Conservation (phyloP, 2,329 filamentous ascomycete species). For the Beauveria rudraprayagi region DNA sequence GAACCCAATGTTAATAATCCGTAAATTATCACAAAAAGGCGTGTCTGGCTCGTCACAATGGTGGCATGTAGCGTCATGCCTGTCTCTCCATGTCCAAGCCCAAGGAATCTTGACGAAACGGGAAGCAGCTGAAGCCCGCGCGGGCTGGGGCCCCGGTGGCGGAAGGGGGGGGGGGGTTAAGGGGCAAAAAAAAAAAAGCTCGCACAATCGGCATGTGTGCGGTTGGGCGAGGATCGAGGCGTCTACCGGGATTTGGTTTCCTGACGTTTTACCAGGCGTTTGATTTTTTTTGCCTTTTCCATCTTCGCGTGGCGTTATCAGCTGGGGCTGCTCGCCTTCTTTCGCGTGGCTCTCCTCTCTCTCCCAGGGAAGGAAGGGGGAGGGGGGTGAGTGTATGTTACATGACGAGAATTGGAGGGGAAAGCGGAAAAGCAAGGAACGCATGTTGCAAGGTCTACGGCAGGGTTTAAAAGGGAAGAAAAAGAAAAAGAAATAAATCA, state of each 20-base stretch:
- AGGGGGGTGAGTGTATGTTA: not conserved
- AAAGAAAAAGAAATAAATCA: slow-evolving; percentile 10
- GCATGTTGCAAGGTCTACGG: not conserved
- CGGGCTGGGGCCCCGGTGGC: not conserved
- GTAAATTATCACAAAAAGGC: no score
- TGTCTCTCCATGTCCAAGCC: not conserved
- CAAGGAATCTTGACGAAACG: not conserved
- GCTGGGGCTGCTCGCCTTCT: slow-evolving; percentile 4
- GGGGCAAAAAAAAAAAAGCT: no score
- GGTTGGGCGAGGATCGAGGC: not conserved
- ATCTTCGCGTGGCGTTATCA: slow-evolving; percentile 3
- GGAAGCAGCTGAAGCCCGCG: not conserved
- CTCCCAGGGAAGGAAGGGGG: not conserved
- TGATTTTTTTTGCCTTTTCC: not conserved
- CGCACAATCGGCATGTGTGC: not conserved
- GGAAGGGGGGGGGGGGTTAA: not conserved
- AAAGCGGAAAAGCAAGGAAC: not conserved
- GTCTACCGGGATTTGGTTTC: not conserved
- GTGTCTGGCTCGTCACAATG: not conserved
- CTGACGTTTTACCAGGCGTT: not conserved
- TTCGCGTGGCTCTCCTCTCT: not conserved
- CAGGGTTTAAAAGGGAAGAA: not conserved
- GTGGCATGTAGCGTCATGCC: not conserved
- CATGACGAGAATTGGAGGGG: not conserved
- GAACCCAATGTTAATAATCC: no score